Percentiles rank a stretch among this genome's conserved stretches.
Evolutionary conservation across 257 asterid species (phyloP).

Genomic region (Ehretia macrophylla): DNA sequence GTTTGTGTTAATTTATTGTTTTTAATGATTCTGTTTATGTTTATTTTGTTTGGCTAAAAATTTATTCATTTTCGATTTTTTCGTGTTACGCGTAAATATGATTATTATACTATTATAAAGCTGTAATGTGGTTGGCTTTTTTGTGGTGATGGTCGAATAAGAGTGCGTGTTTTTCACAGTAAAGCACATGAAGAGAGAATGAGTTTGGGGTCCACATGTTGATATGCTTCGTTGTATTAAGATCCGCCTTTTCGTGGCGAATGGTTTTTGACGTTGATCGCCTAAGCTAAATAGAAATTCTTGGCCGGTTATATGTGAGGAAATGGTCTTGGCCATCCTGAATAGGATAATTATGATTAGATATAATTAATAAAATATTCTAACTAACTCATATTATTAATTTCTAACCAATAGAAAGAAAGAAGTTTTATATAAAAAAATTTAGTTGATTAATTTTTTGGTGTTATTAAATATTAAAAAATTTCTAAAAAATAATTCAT

Average conservation of each 20-base stretch:
- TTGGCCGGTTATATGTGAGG: too few species aligned
- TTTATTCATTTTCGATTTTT: neutral
- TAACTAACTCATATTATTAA: too few species aligned
- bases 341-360: too few species aligned
- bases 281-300: too few species aligned
- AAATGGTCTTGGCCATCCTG: too few species aligned
- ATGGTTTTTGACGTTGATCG: neutral
- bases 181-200: conserved; percentile 9
- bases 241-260: neutral
- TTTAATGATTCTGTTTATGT: neutral
- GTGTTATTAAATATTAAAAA: too few species aligned
- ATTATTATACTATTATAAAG: neutral
- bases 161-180: conserved; percentile 6
- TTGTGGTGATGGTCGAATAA: neutral
- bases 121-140: neutral
- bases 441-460: too few species aligned
- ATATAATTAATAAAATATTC: too few species aligned
- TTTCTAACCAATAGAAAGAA: too few species aligned
- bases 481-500: too few species aligned
- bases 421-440: too few species aligned
- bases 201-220: neutral
- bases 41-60: too few species aligned
- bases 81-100: neutral
- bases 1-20: neutral
- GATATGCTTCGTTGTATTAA: neutral